Conservation (phyloP, 208 protist species). For the Crithidia fasciculata region DNA sequence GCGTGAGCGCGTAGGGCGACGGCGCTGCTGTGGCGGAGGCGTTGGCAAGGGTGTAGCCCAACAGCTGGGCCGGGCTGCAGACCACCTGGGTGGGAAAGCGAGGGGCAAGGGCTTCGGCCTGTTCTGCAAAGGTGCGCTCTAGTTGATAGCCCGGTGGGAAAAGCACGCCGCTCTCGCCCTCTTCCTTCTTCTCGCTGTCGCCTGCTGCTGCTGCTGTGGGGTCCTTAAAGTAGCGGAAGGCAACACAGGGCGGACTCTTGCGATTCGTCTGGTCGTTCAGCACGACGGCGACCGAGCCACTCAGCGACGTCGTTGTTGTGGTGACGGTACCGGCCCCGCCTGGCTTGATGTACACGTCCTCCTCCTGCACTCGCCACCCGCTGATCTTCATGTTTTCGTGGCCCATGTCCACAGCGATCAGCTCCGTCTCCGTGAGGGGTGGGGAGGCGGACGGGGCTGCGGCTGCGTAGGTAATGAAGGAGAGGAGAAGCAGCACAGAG, state of each 20-base stretch:
- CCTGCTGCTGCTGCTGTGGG: not conserved
- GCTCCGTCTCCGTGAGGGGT: slow-evolving; percentile 40
- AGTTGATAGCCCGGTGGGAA: slow-evolving; percentile 32
- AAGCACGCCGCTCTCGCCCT: not conserved
- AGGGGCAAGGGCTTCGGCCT: slow-evolving; percentile 74
- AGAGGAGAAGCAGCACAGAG: not conserved
- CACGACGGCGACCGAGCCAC: slow-evolving; percentile 70
- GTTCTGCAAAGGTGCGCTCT: slow-evolving; percentile 90
- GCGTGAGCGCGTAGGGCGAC: slow-evolving; percentile 1
- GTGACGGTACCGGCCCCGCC: slow-evolving; percentile 10
- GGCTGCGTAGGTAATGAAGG: not conserved
- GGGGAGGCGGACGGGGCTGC: slow-evolving; percentile 5
- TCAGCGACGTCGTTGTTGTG: slow-evolving; percentile 15
- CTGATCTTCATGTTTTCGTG: slow-evolving; percentile 35
- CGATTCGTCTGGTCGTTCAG: slow-evolving; percentile 94
- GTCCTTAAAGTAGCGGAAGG: slow-evolving; percentile 71
- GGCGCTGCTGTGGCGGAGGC: not conserved
- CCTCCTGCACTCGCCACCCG: slow-evolving; percentile 24
- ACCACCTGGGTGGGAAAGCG: slow-evolving; percentile 80
- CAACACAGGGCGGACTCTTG: slow-evolving; percentile 88
- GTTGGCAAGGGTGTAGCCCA: slow-evolving; percentile 27
- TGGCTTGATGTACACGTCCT: slow-evolving; percentile 6
- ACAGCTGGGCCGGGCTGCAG: slow-evolving; percentile 62
- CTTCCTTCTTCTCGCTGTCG: not conserved
- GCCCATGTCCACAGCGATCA: slow-evolving; percentile 75